These are phyloP conservation scores for Reticulascus tulasneorum DNA, from an alignment of 2,329 filamentous ascomycete species.

Conservation along the genomic window DNA sequence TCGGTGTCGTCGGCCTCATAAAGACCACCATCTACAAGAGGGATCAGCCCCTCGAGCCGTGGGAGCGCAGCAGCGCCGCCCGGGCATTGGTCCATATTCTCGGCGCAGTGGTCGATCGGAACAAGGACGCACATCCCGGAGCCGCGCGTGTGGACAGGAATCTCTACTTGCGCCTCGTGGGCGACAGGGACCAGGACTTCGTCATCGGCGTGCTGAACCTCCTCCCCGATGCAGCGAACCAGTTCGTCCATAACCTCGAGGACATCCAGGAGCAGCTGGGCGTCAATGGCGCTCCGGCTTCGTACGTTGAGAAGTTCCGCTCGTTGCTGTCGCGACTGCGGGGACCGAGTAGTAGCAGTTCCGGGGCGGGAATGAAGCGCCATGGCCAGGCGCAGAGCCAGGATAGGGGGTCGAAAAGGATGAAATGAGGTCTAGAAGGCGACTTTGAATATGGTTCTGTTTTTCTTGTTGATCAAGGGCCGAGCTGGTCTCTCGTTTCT, in stretches of 20 bases:
- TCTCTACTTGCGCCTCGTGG: slow-evolving; percentile 45
- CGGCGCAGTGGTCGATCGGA: slow-evolving; percentile 36
- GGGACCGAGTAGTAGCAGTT: slow-evolving; percentile 8
- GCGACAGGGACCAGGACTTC: slow-evolving; percentile 39
- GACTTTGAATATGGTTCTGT: too few species aligned
- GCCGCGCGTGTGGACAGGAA: slow-evolving; percentile 32
- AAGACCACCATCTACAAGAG: slow-evolving; percentile 35
- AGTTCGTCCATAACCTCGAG: slow-evolving; percentile 36
- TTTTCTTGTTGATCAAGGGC: too few species aligned
- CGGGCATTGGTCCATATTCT: slow-evolving; percentile 46
- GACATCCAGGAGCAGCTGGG: slow-evolving; percentile 27
- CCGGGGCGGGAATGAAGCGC: slow-evolving; percentile 28
- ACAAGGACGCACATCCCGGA: slow-evolving; percentile 28
- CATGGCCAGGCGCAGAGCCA: slow-evolving; percentile 18
- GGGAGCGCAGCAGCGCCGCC: slow-evolving; percentile 41
- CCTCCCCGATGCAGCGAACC: slow-evolving; percentile 38
- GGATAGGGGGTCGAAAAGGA: slow-evolving; percentile 27
- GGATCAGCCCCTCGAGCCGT: slow-evolving; percentile 28
- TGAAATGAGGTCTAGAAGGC: slow-evolving; percentile 28
- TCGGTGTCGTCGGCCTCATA: slow-evolving; percentile 38
- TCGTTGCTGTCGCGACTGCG: slow-evolving; percentile 26
- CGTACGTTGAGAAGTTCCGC: slow-evolving; percentile 32
- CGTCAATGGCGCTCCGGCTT: slow-evolving; percentile 26
- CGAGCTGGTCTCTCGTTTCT: too few species aligned
- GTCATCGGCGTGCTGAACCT: slow-evolving; percentile 38